These are phyloP conservation scores for Botrytis squamosa DNA, from an alignment of 2,329 filamentous ascomycete species.

Conservation along the genomic window DNA sequence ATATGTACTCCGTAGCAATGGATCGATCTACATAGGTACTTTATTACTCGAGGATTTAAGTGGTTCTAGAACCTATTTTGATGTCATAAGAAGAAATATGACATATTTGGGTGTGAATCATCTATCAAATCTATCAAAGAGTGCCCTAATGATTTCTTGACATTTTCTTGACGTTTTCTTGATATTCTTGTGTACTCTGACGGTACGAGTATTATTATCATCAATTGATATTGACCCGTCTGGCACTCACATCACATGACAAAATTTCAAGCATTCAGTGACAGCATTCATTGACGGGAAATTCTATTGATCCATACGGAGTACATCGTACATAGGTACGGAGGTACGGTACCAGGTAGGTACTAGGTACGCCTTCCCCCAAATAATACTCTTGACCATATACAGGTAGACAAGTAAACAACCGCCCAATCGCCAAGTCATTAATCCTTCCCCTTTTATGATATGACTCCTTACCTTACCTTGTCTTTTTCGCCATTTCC, in stretches of 20 bases:
- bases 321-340: too few species aligned
- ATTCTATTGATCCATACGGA: background rate
- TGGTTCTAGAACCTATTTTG: background rate
- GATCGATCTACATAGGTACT: background rate
- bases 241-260: background rate
- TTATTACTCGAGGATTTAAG: background rate
- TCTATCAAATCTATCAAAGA: background rate
- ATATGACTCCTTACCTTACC: background rate
- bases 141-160: background rate
- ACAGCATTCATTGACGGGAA: background rate
- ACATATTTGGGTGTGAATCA: background rate
- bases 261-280: background rate
- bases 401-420: background rate
- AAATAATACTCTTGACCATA: background rate
- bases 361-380: too few species aligned
- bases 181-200: background rate
- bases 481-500: background rate
- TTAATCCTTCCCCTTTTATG: background rate
- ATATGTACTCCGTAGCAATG: background rate
- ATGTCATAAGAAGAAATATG: background rate
- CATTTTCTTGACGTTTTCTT: background rate
- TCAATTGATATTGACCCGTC: background rate
- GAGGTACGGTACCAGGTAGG: too few species aligned
- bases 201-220: background rate
- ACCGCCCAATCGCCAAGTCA: background rate